These are phyloP conservation scores for Phaeoacremonium minimum DNA, from an alignment of 2,329 filamentous ascomycete genomes.

Conservation along the genomic window DNA sequence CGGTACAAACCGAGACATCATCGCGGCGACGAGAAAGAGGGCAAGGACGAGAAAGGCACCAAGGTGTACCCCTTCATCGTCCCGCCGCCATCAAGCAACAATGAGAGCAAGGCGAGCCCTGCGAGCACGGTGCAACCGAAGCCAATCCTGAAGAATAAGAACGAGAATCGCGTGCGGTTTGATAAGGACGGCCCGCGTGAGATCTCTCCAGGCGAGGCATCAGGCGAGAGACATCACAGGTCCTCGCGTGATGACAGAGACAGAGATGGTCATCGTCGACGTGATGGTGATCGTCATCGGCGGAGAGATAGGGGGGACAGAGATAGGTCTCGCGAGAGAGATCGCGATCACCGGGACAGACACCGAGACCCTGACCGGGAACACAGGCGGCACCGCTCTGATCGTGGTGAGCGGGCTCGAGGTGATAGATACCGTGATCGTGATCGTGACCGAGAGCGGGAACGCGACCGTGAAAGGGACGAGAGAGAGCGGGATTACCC, in stretches of 20 bases:
- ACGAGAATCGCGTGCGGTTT: slow-evolving; percentile 52
- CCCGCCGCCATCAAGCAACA: slow-evolving; percentile 21
- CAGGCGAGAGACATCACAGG: slow-evolving; percentile 13
- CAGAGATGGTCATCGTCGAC: slow-evolving; percentile 2
- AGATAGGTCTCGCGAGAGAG: slow-evolving; percentile 23
- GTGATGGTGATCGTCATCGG: slow-evolving; percentile 15
- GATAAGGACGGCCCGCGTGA: slow-evolving; percentile 41
- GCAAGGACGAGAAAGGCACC: slow-evolving; percentile 20
- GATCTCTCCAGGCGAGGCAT: slow-evolving; percentile 26
- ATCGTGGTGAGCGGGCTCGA: slow-evolving; percentile 26
- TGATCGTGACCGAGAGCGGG: slow-evolving; percentile 36
- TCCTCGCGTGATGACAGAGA: slow-evolving; percentile 15
- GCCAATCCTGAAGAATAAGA: slow-evolving; percentile 58
- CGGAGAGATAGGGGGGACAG: slow-evolving; percentile 15
- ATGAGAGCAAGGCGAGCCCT: slow-evolving; percentile 23
- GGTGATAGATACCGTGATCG: slow-evolving; percentile 25
- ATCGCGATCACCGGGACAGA: slow-evolving; percentile 12
- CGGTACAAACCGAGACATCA: slow-evolving; percentile 6
- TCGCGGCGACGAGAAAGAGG: slow-evolving; percentile 11
- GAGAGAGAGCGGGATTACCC: slow-evolving; percentile 33
- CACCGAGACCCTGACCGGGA: slow-evolving; percentile 24
- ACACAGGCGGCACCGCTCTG: slow-evolving; percentile 25
- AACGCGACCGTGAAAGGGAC: slow-evolving; percentile 37
- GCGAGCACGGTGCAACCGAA: slow-evolving; percentile 39
- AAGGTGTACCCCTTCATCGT: slow-evolving; percentile 36